Conservation (phyloP, 73 alveolate species). For the Paramecium octaurelia region DNA sequence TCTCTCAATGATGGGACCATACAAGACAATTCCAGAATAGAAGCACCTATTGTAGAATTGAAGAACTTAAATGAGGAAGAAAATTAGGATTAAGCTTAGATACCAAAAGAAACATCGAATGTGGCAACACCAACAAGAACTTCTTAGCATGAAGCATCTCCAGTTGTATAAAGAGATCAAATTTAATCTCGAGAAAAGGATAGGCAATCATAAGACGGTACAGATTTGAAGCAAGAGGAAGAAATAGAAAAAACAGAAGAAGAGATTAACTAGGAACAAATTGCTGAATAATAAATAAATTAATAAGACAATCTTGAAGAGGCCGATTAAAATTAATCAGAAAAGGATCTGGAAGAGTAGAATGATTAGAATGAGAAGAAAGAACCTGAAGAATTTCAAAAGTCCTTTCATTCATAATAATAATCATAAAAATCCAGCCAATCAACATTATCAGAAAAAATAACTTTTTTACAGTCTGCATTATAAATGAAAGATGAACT, state of each 20-base stretch:
- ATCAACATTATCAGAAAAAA: neutral
- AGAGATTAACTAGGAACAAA: neutral
- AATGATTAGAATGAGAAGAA: neutral
- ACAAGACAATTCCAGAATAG: neutral
- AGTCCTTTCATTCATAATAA: neutral
- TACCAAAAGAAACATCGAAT: neutral
- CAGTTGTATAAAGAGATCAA: neutral
- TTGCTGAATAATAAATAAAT: neutral
- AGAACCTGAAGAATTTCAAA: neutral
- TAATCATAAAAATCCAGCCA: neutral
- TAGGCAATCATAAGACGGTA: neutral
- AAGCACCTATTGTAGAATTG: neutral
- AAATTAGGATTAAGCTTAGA: neutral
- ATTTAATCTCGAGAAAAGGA: neutral
- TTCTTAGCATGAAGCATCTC: neutral
- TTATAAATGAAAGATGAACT: neutral
- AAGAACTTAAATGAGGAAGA: neutral
- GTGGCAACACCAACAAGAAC: constrained; percentile 26
- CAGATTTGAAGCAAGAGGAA: neutral
- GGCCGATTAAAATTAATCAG: neutral
- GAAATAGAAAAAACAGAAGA: neutral
- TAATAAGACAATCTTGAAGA: neutral
- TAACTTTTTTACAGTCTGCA: neutral
- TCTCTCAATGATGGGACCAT: constrained; percentile 2
- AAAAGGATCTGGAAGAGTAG: neutral